Conservation (phyloP, 1,284 basidiomycete genomes). For the Erythrobasidium hasegawianum region DNA sequence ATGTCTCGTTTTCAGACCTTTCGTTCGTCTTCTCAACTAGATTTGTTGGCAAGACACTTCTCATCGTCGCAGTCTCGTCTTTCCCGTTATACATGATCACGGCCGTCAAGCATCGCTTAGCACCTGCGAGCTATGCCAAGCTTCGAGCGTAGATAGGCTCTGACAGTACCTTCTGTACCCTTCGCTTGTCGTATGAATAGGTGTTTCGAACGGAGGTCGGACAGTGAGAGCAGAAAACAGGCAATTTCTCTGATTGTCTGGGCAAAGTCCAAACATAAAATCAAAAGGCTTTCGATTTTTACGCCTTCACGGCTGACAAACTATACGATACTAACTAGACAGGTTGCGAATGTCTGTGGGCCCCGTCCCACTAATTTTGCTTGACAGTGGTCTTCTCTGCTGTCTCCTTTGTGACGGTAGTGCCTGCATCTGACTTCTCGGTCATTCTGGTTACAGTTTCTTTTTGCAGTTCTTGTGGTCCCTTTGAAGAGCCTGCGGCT, state of each 20-base stretch:
- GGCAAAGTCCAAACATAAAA: too few relatives aligned
- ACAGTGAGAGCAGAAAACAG: too few relatives aligned
- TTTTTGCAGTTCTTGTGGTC: conserved; percentile 16
- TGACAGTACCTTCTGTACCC: neutral
- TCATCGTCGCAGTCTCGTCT: conserved; percentile 87
- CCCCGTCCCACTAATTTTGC: neutral
- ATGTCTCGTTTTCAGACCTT: conserved; percentile 60
- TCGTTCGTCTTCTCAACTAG: conserved; percentile 80
- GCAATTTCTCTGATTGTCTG: too few relatives aligned
- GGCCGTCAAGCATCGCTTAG: conserved; percentile 74
- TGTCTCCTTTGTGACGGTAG: neutral
- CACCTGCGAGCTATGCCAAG: conserved; percentile 92
- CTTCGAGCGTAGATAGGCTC: conserved; percentile 12
- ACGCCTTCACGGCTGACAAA: too few relatives aligned
- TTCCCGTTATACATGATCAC: conserved; percentile 90
- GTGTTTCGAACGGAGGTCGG: too few relatives aligned
- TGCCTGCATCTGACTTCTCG: conserved; percentile 6
- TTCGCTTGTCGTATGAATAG: neutral
- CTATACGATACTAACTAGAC: too few relatives aligned
- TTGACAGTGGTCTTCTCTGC: neutral
- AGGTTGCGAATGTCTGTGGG: too few relatives aligned
- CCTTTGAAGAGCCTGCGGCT: neutral
- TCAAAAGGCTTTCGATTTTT: too few relatives aligned
- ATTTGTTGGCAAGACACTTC: conserved; percentile 92
- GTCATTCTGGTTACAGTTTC: conserved; percentile 22